A percentile compares a stretch with the other conserved stretches of the same genome.
These are phyloP conservation scores for Elongisporangium undulatum DNA, from an alignment of 352 stramenopile genomes.

Conservation along the genomic window DNA sequence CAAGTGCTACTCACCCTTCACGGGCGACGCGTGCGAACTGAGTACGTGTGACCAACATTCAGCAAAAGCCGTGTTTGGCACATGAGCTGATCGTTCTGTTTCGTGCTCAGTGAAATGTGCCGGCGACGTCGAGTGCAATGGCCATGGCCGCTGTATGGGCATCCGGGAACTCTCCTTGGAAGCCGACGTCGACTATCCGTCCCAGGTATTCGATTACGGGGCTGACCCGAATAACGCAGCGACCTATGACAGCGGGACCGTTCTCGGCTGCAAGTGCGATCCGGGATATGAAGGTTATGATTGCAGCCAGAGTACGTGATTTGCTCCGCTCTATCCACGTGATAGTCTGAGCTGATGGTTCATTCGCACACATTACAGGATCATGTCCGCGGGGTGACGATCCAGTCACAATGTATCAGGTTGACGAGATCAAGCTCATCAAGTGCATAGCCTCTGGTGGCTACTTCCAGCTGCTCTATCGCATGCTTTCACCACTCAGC, in stretches of 20 bases:
- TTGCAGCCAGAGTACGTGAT: constrained; percentile 62
- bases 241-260: constrained; percentile 77
- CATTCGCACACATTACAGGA: constrained; percentile 18
- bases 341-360: not conserved
- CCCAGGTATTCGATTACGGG: constrained; percentile 61
- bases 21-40: constrained; percentile 48
- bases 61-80: not conserved
- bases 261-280: constrained; percentile 89
- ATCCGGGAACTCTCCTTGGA: constrained; percentile 62
- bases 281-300: constrained; percentile 88
- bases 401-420: constrained; percentile 67
- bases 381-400: constrained; percentile 88
- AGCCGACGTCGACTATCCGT: constrained; percentile 43
- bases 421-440: constrained; percentile 81
- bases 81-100: not conserved
- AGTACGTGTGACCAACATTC: constrained; percentile 21
- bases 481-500: constrained; percentile 30
- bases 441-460: constrained; percentile 55
- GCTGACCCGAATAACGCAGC: constrained; percentile 54
- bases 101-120: constrained; percentile 50
- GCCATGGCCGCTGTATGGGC: constrained; percentile 74
- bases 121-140: constrained; percentile 43
- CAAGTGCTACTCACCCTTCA: constrained; percentile 54
- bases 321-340: not conserved
- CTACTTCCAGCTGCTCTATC: constrained; percentile 58